These are phyloP conservation scores for Kwoniella bestiolae DNA, from an alignment of 768 basidiomycete genomes.

Conservation along the genomic window DNA sequence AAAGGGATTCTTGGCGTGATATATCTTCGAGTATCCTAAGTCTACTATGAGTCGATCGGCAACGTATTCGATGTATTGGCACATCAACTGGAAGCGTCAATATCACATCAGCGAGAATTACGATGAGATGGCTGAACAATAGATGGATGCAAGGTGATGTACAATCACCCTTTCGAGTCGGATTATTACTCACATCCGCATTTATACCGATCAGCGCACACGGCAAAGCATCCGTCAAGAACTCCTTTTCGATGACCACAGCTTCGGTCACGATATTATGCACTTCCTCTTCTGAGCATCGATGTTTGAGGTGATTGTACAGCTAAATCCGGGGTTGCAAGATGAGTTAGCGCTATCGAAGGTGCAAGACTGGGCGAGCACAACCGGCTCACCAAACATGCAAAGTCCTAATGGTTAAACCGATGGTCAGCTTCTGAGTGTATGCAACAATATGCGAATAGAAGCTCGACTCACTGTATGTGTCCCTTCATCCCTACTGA, in stretches of 20 bases:
- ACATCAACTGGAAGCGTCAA: slow-evolving; percentile 53
- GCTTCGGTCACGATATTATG: slow-evolving; percentile 54
- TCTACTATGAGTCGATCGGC: slow-evolving; percentile 55
- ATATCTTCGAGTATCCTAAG: slow-evolving; percentile 56
- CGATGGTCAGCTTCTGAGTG: too few species aligned
- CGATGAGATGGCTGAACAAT: too few species aligned
- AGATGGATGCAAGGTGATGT: too few species aligned
- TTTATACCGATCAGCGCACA: slow-evolving; percentile 56
- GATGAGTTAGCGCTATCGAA: too few species aligned
- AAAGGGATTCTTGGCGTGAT: slow-evolving; percentile 56
- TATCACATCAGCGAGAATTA: too few species aligned
- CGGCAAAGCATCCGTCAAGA: slow-evolving; percentile 56
- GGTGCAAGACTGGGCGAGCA: not conserved
- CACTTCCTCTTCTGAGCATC: slow-evolving; percentile 45
- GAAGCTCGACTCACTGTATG: slow-evolving; percentile 26
- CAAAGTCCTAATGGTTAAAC: slow-evolving; percentile 36
- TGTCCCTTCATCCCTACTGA: slow-evolving; percentile 52
- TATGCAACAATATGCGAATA: too few species aligned
- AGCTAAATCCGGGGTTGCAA: slow-evolving; percentile 35
- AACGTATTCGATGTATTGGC: slow-evolving; percentile 58
- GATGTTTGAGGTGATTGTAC: slow-evolving; percentile 48
- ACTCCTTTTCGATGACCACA: slow-evolving; percentile 57
- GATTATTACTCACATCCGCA: slow-evolving; percentile 28
- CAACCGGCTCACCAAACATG: slow-evolving; percentile 29
- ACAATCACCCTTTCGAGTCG: not conserved